Conservation (phyloP, 225 moss, liverwort and hornwort genomes). For the Lunularia cruciata region DNA sequence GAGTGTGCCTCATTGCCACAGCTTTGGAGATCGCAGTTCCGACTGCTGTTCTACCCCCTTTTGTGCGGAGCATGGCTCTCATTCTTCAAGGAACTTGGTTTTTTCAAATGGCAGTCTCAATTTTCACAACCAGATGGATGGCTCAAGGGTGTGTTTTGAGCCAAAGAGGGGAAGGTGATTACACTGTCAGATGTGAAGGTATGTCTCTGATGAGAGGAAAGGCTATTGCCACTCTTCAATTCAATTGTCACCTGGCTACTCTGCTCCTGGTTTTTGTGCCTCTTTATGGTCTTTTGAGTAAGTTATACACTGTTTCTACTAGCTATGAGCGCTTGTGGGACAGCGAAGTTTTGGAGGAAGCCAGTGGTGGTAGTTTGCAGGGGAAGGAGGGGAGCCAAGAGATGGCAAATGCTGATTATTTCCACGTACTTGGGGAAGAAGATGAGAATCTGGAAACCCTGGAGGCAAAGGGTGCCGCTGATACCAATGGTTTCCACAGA, state of each 20-base stretch:
- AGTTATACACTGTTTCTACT: slow-evolving; percentile 49
- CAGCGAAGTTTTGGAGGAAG: slow-evolving; percentile 44
- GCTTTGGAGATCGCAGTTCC: slow-evolving; percentile 64
- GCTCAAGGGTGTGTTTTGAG: slow-evolving; percentile 65
- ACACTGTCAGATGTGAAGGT: slow-evolving; percentile 55
- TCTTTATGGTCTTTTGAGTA: slow-evolving; percentile 53
- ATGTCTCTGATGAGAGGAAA: slow-evolving; percentile 75
- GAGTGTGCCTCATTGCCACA: slow-evolving; percentile 60
- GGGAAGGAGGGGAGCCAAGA: slow-evolving; percentile 48
- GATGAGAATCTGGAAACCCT: slow-evolving; percentile 45
- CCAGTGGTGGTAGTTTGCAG: slow-evolving; percentile 45
- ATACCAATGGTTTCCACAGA: slow-evolving; percentile 73
- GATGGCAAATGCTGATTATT: slow-evolving; percentile 53
- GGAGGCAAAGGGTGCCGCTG: slow-evolving; percentile 39
- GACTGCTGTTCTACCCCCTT: slow-evolving; percentile 51
- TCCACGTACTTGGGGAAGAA: slow-evolving; percentile 80
- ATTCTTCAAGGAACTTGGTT: slow-evolving; percentile 93
- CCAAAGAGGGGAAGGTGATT: slow-evolving; percentile 67
- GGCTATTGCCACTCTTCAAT: slow-evolving; percentile 89
- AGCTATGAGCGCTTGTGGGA: slow-evolving; percentile 64
- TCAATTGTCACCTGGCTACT: slow-evolving; percentile 85
- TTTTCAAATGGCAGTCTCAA: slow-evolving; percentile 69
- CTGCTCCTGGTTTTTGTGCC: slow-evolving; percentile 68
- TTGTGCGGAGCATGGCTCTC: slow-evolving; percentile 74
- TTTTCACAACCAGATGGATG: slow-evolving; percentile 66